These are phyloP conservation scores for Aphanomyces astaci DNA, from an alignment of 352 stramenopile species.

Conservation along the genomic window DNA sequence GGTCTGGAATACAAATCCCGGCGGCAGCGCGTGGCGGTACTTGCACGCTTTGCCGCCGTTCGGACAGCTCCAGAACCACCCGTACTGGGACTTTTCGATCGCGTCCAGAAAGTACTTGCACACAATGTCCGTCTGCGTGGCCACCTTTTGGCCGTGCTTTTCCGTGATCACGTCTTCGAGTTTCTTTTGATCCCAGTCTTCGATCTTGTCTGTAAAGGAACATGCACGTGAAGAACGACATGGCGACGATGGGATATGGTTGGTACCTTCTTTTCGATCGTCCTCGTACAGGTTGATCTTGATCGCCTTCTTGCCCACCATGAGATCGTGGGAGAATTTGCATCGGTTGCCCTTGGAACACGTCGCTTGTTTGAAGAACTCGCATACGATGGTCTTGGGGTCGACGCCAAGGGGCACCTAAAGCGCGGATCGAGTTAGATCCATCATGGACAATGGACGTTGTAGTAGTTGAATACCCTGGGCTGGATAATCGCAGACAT, in stretches of 20 bases:
- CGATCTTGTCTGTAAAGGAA: conserved; percentile 52
- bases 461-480: conserved; percentile 36
- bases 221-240: neutral
- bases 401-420: conserved; percentile 81
- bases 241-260: neutral
- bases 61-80: conserved; percentile 87
- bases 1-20: conserved; percentile 84
- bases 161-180: conserved; percentile 79
- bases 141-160: conserved; percentile 76
- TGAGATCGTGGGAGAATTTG: conserved; percentile 87
- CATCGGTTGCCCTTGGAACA: conserved; percentile 84
- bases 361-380: conserved; percentile 83
- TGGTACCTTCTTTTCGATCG: conserved; percentile 38
- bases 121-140: conserved; percentile 81
- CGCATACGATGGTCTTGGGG: conserved; percentile 82
- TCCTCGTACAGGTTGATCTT: conserved; percentile 89
- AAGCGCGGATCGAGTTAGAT: neutral
- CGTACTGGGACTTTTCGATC: conserved; percentile 85
- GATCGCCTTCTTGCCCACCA: conserved; percentile 73
- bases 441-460: neutral
- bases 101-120: conserved; percentile 87
- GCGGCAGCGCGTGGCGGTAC: conserved; percentile 79
- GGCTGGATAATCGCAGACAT: conserved; percentile 80
- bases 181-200: conserved; percentile 83
- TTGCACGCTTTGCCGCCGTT: conserved; percentile 75